Percentiles rank a stretch among this genome's conserved stretches.
Conservation (phyloP, 2,329 filamentous ascomycete genomes). For the Sclerotinia glacialis region DNA sequence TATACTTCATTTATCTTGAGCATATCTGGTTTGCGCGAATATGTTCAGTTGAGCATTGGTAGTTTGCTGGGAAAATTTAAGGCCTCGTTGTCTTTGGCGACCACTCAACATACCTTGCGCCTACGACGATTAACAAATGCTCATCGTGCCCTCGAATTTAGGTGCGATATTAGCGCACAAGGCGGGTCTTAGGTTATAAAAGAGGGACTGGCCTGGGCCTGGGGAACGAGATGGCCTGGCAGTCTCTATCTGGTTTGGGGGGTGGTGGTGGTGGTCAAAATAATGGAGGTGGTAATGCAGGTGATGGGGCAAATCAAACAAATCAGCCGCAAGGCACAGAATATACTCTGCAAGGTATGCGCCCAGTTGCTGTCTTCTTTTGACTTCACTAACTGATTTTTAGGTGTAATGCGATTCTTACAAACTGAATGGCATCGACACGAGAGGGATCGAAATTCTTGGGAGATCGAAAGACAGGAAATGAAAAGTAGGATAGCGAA, state of each 20-base stretch:
- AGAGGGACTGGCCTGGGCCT: conserved; percentile 25
- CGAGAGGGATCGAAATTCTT: conserved; percentile 94
- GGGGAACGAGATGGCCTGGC: conserved; percentile 61
- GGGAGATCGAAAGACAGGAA: conserved; percentile 98
- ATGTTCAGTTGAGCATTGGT: conserved; percentile 19
- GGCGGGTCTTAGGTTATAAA: conserved; percentile 22
- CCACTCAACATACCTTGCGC: conserved; percentile 27
- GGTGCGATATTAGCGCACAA: conserved; percentile 25
- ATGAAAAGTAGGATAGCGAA: conserved; percentile 98
- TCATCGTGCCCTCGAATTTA: conserved; percentile 21
- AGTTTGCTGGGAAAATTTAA: conserved; percentile 19
- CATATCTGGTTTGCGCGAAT: conserved; percentile 17
- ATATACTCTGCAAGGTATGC: conserved; percentile 67
- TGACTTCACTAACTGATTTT: conserved; percentile 40
- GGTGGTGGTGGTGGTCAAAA: conserved; percentile 31
- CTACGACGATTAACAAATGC: conserved; percentile 29
- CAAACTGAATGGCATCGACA: conserved; percentile 99
- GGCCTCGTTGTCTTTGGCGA: conserved; percentile 26
- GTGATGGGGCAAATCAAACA: conserved; percentile 30
- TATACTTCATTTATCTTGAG: background rate
- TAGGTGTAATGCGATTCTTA: conserved; percentile 99
- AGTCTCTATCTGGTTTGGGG: conserved; percentile 58
- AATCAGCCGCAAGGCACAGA: conserved; percentile 61
- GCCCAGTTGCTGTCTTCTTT: background rate
- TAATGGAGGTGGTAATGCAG: conserved; percentile 35